Evolutionary conservation across 1,139 yeast species (phyloP).

Genomic region (Tardiomyces blankii): DNA sequence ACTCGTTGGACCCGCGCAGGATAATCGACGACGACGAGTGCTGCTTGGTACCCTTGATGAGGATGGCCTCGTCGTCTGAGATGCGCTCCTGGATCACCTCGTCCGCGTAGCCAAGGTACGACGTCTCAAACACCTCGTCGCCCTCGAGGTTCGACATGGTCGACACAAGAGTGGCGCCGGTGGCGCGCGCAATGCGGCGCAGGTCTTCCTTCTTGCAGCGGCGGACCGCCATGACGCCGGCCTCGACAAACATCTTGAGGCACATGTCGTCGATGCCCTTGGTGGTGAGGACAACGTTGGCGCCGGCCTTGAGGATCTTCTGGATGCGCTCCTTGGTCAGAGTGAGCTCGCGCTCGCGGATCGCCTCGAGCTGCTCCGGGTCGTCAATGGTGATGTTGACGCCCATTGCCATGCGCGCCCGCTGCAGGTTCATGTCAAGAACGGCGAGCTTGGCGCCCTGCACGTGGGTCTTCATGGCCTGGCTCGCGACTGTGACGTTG

Average conservation of each 20-base stretch:
- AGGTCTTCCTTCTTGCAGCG: conserved; percentile 96
- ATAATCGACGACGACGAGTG: conserved; percentile 89
- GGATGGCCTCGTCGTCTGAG: conserved; percentile 95
- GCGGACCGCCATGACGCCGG: conserved; percentile 95
- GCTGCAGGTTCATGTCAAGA: conserved; percentile 88
- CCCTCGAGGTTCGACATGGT: conserved; percentile 93
- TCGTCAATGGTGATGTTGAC: conserved; percentile 95
- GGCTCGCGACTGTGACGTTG: conserved; percentile 95
- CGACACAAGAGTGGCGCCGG: conserved; percentile 87
- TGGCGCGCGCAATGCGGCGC: conserved; percentile 93
- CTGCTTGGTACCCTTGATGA: conserved; percentile 87
- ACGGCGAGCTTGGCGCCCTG: conserved; percentile 79
- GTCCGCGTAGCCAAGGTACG: conserved; percentile 82
- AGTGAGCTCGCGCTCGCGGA: conserved; percentile 88
- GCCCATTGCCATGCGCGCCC: conserved; percentile 97
- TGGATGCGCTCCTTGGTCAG: conserved; percentile 80
- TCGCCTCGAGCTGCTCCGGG: conserved; percentile 94
- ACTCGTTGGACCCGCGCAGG: conserved; percentile 93
- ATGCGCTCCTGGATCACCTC: conserved; percentile 86
- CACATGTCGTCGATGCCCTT: conserved; percentile 98
- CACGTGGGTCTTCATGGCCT: conserved; percentile 81
- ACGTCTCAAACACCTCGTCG: conserved; percentile 87
- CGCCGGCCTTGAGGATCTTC: conserved; percentile 86
- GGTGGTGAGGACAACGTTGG: conserved; percentile 92
- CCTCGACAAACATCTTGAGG: conserved; percentile 89